These are phyloP conservation scores for Porcisia deanei DNA, from an alignment of 208 protist species.

Conservation along the genomic window DNA sequence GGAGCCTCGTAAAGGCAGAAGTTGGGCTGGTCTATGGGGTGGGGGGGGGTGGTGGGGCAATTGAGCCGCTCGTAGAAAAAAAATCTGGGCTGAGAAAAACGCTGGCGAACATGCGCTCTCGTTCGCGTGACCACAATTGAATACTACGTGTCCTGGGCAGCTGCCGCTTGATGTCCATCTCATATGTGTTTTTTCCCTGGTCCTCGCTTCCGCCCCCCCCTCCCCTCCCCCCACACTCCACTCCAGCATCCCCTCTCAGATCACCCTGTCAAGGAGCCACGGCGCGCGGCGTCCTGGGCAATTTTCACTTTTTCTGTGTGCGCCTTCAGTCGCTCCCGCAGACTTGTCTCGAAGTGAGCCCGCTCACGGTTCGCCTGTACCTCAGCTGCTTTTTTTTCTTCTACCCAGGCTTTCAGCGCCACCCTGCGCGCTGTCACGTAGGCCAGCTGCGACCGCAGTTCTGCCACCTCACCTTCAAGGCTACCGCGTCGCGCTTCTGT, in stretches of 20 bases:
- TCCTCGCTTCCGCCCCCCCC: not conserved
- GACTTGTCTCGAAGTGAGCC: conserved; percentile 24
- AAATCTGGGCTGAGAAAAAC: too few species aligned
- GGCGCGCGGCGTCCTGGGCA: conserved; percentile 40
- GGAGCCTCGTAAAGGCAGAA: too few species aligned
- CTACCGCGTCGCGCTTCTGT: not conserved
- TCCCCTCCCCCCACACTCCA: not conserved
- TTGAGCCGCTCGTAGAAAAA: too few species aligned
- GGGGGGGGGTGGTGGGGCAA: too few species aligned
- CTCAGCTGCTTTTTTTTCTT: conserved; percentile 15
- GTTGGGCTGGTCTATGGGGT: too few species aligned
- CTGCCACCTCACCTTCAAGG: conserved; percentile 35
- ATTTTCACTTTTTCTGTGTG: conserved; percentile 41
- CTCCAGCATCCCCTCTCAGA: not conserved
- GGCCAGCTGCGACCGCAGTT: conserved; percentile 24
- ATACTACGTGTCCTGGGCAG: too few species aligned
- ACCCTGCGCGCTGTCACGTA: conserved; percentile 27
- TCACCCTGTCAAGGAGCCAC: conserved; percentile 23
- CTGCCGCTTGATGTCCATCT: not conserved
- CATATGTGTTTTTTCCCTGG: too few species aligned
- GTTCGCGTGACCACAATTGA: too few species aligned
- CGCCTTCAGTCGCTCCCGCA: conserved; percentile 38
- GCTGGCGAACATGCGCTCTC: too few species aligned
- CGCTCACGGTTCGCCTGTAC: conserved; percentile 17
- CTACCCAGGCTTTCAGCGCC: conserved; percentile 22